Evolutionary conservation across 495 filamentous ascomycete species (phyloP).

Genomic region (Acidiella bohemica): DNA sequence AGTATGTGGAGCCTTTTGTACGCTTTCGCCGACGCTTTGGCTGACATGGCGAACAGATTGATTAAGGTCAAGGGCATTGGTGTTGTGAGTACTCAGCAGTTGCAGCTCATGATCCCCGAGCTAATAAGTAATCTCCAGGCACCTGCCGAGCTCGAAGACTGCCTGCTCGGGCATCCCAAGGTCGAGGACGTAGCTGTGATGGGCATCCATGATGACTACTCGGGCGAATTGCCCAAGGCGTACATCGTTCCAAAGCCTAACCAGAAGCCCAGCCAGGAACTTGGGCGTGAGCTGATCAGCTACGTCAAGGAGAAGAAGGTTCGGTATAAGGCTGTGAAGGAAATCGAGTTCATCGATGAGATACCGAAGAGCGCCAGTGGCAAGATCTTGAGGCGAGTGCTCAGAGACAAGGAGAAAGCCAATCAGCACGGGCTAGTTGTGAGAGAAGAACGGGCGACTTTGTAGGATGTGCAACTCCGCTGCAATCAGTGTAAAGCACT

Average conservation of each 20-base stretch:
- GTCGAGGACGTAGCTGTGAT: constrained; percentile 50
- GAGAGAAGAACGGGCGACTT: constrained; percentile 31
- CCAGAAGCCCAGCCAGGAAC: constrained; percentile 21
- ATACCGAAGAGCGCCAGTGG: constrained; percentile 57
- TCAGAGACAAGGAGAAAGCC: constrained; percentile 33
- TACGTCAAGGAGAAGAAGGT: constrained; percentile 50
- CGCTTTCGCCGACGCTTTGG: not conserved
- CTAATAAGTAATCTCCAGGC: no score
- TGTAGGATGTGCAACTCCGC: constrained; percentile 26
- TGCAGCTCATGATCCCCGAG: no score
- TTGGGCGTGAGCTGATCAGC: constrained; percentile 34
- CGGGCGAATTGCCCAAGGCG: constrained; percentile 53
- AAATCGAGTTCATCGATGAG: constrained; percentile 46
- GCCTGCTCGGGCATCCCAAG: constrained; percentile 42
- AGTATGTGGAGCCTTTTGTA: constrained; percentile 26
- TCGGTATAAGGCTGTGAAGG: constrained; percentile 53
- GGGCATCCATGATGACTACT: constrained; percentile 43
- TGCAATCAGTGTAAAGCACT: no score
- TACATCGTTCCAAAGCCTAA: constrained; percentile 42
- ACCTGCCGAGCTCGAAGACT: constrained; percentile 55
- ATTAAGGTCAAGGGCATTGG: constrained; percentile 64
- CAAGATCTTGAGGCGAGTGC: constrained; percentile 50
- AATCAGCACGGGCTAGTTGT: constrained; percentile 26
- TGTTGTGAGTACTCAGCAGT: no score
- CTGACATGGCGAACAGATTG: constrained; percentile 25